These are phyloP conservation scores for Lentithecium fluviatile DNA, from an alignment of 495 filamentous ascomycete species.

Conservation along the genomic window DNA sequence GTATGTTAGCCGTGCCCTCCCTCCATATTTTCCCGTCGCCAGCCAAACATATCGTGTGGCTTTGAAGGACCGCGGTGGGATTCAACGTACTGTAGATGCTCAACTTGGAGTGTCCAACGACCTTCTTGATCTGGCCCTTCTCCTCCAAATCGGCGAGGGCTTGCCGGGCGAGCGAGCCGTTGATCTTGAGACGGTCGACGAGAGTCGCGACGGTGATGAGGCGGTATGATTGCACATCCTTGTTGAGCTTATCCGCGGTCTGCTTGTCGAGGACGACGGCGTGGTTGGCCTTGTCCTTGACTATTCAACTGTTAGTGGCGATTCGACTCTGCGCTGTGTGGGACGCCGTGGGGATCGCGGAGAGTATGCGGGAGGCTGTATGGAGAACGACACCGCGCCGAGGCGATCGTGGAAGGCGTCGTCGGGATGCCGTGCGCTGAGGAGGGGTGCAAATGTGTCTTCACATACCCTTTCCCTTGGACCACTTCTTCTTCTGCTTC, in stretches of 20 bases:
- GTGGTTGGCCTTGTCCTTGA: conserved; percentile 99
- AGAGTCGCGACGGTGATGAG: conserved; percentile 98
- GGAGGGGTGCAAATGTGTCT: not conserved
- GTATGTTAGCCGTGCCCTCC: not conserved
- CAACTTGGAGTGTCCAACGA: conserved; percentile 94
- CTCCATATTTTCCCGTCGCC: not conserved
- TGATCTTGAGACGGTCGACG: conserved; percentile 99
- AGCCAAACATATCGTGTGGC: not conserved
- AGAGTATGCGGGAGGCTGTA: not conserved
- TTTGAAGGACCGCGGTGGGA: not conserved
- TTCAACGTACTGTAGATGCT: conserved; percentile 90
- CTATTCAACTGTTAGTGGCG: conserved; percentile 50
- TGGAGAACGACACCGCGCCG: not conserved
- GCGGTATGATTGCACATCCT: conserved; percentile 99
- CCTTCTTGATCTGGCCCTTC: conserved; percentile 97
- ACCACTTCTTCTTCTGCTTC: conserved; percentile 99
- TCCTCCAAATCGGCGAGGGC: conserved; percentile 93
- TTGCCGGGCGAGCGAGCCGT: conserved; percentile 88
- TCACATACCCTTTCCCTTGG: conserved; percentile 91
- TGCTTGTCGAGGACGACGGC: conserved; percentile 73
- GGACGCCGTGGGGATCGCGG: conserved; percentile 25
- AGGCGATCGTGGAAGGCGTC: not conserved
- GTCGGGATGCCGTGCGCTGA: not conserved
- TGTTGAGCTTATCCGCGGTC: conserved; percentile 77
- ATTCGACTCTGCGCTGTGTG: conserved; percentile 25